These are phyloP conservation scores for Colletotrichum theobromicola DNA, from an alignment of 2,329 filamentous ascomycete species.

Conservation along the genomic window DNA sequence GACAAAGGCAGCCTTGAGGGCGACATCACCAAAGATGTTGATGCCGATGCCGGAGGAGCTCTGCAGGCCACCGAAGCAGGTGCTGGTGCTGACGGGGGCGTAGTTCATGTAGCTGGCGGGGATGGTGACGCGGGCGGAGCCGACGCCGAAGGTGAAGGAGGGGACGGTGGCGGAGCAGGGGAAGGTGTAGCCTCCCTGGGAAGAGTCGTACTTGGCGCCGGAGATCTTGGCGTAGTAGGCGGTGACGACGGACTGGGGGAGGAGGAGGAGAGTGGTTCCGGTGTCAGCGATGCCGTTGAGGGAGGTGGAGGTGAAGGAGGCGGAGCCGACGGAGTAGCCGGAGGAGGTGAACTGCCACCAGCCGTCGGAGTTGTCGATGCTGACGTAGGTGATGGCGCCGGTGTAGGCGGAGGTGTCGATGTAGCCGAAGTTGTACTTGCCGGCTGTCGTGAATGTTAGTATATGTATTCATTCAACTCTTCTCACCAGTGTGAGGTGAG, in stretches of 20 bases:
- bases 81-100: conserved; percentile 41
- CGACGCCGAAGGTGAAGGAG: conserved; percentile 47
- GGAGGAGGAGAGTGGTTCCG: conserved; percentile 31
- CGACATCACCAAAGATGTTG: conserved; percentile 67
- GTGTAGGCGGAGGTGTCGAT: conserved; percentile 63
- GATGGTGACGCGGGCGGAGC: conserved; percentile 47
- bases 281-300: conserved; percentile 30
- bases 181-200: conserved; percentile 38
- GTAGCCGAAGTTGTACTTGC: conserved; percentile 43
- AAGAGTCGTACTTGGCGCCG: conserved; percentile 25
- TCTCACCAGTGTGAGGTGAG: not conserved
- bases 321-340: conserved; percentile 24
- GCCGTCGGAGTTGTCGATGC: conserved; percentile 60
- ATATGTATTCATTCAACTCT: not conserved
- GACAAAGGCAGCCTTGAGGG: conserved; percentile 67
- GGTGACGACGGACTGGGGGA: conserved; percentile 25
- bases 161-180: conserved; percentile 49
- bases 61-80: conserved; percentile 68
- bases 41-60: conserved; percentile 33
- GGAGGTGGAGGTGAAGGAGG: conserved; percentile 9
- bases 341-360: conserved; percentile 65
- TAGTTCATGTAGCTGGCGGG: conserved; percentile 48
- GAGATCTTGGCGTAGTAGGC: conserved; percentile 28
- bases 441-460: conserved; percentile 33
- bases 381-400: conserved; percentile 60